phyloP scores from a whole-genome alignment of 2,329 filamentous ascomycete genomes.

The Venturia nashicola region DNA sequence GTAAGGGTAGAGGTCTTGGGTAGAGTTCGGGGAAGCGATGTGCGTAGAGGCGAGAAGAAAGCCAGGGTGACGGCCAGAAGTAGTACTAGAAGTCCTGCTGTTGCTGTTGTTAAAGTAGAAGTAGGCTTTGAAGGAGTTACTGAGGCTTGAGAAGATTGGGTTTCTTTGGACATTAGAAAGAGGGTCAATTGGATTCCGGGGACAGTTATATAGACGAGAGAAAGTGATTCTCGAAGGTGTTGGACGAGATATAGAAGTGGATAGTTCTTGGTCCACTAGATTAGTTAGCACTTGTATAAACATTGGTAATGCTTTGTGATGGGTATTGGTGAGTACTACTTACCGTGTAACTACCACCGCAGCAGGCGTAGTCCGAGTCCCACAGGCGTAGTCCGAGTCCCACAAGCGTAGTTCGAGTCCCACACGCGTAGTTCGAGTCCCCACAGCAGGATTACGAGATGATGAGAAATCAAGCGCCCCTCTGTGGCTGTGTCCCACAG shows the following conservation, averaged over 20 bases:
- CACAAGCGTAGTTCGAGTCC: too few species aligned
- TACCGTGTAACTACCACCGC: too few species aligned
- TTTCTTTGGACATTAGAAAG: constrained; percentile 1
- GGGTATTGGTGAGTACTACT: too few species aligned
- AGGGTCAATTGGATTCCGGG: background rate
- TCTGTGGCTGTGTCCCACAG: too few species aligned
- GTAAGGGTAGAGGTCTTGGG: constrained; percentile 9
- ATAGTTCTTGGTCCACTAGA: background rate
- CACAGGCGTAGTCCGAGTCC: too few species aligned
- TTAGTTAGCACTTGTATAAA: background rate
- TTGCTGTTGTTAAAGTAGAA: constrained; percentile 1
- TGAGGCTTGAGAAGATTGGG: background rate
- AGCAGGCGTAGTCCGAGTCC: too few species aligned
- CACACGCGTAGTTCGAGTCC: too few species aligned
- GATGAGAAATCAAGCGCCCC: too few species aligned
- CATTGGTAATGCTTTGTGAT: background rate
- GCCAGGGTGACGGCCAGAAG: constrained; percentile 34
- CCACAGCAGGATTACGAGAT: too few species aligned
- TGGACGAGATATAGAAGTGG: background rate
- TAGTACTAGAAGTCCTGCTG: constrained; percentile 13
- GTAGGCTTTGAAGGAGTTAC: background rate
- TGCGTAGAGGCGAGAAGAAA: constrained; percentile 28
- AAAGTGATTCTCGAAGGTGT: background rate
- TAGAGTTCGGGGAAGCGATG: constrained; percentile 17
- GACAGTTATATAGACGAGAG: constrained; percentile 3